Base-by-base conservation (phyloP, 164 flowering plant species). In the Vitis rupestris region DNA sequence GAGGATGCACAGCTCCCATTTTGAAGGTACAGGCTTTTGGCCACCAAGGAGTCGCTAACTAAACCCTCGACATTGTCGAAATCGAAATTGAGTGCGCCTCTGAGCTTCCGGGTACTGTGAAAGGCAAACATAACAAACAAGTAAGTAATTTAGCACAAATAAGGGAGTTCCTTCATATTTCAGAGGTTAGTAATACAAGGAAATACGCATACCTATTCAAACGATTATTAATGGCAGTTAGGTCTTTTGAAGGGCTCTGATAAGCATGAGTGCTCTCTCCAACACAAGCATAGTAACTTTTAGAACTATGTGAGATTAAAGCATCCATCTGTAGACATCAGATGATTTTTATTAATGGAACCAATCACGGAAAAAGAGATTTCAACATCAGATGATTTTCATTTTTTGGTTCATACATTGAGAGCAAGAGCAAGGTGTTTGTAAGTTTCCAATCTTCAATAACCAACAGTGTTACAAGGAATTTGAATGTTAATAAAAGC, bases 201-300 rank as follows among this genome's bases (percentile, higher is more conserved):
- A 27, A 64, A 68, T 37, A 37, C 2, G 44, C 74, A 55, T 90
- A 90, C 98, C 97, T 76, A 65, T 93, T 96, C 82, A 96, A 79
- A 59, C 86, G 98, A 78, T 87, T 85, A 68, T 96, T 96, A 65
- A 93, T 93, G 74, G 85, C 97, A 6, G 90, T 83, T 47, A 96
- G 79, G 68, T 96, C 99, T 76, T 96, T 96, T 52, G 99, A 96
- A 65, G 99, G 99, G 83, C 99, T 96, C 70, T 93, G 97, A 58
- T 86, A 93, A 16, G 99, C 99, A 83, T 85, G 97, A 30, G 97
- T 96, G 75, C 99, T 96, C 86, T 96, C 99, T 63, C 99, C 99
- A 50, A 96, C 98, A 74, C 98, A 93, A 29, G 99, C 99, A 75
- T 96, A 96, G 68, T 87, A 93, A 80, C 99, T 96, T 73, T 85